Evolutionary conservation across 441 rosid genomes (phyloP).

Genomic region (Rhodomyrtus psidioides): DNA sequence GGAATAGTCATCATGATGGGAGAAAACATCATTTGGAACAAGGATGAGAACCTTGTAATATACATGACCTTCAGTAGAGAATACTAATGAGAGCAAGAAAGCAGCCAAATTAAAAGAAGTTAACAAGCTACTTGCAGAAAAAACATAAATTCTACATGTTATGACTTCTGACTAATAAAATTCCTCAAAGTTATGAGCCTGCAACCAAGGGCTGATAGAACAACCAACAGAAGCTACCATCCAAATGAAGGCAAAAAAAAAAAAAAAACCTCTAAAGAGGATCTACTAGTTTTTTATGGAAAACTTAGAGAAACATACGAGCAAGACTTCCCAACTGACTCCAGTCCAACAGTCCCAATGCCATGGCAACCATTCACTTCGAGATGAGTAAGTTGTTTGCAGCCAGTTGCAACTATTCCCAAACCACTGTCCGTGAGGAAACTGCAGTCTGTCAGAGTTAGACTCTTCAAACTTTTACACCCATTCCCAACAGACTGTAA

Average conservation of each 20-base stretch:
- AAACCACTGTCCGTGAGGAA: constrained; percentile 68
- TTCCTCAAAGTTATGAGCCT: not conserved
- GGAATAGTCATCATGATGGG: not conserved
- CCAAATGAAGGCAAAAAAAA: constrained; percentile 6
- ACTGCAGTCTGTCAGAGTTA: constrained; percentile 74
- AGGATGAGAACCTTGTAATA: not conserved
- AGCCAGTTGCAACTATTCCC: constrained; percentile 70
- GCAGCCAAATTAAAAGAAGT: not conserved
- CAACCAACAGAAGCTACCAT: not conserved
- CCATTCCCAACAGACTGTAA: constrained; percentile 62
- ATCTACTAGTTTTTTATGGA: not conserved
- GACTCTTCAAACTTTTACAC: constrained; percentile 65
- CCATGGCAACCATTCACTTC: constrained; percentile 92
- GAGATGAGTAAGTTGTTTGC: constrained; percentile 68
- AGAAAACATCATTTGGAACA: not conserved
- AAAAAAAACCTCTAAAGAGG: not conserved
- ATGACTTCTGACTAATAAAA: not conserved
- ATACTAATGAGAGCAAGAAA: not conserved
- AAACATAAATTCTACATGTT: not conserved
- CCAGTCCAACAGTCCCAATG: constrained; percentile 75
- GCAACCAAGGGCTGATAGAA: not conserved
- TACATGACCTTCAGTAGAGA: not conserved
- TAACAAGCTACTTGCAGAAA: not conserved
- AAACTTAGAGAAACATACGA: constrained; percentile 25
- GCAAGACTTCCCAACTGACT: constrained; percentile 76